Percentiles rank a stretch among this genome's conserved stretches.
These are phyloP conservation scores for Drosera spatulata DNA, from an alignment of 179 eudicot species.

Conservation along the genomic window DNA sequence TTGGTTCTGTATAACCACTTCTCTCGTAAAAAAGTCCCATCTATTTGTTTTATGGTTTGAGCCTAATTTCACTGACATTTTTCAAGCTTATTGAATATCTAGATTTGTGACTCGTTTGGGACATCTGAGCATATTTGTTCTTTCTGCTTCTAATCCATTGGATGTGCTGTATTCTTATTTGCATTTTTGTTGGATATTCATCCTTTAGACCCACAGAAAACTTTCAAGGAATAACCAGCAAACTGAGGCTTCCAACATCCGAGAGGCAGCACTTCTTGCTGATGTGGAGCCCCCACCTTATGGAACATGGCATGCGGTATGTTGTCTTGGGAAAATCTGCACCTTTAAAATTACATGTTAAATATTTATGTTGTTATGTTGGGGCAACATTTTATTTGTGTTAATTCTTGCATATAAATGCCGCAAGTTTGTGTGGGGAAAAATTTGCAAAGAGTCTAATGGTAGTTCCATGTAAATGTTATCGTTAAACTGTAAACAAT, in stretches of 20 bases:
- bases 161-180: slow-evolving; percentile 2
- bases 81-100: too few species aligned
- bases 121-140: not conserved
- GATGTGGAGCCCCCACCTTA: slow-evolving; percentile 62
- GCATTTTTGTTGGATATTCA: slow-evolving; percentile 2
- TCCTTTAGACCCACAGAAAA: slow-evolving; percentile 71
- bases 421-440: too few species aligned
- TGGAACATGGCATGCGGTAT: slow-evolving; percentile 79
- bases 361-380: not conserved
- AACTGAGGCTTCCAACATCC: slow-evolving; percentile 14
- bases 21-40: too few species aligned
- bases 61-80: too few species aligned
- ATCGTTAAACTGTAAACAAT: too few species aligned
- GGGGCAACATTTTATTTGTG: not conserved
- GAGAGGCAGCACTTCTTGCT: slow-evolving; percentile 36
- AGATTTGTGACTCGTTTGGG: too few species aligned
- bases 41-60: too few species aligned
- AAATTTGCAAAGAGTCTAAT: too few species aligned
- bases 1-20: too few species aligned
- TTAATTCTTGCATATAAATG: too few species aligned
- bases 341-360: not conserved
- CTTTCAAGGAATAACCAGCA: slow-evolving; percentile 39
- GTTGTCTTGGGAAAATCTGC: slow-evolving; percentile 3
- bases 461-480: too few species aligned
- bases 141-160: not conserved